phyloP scores from a whole-genome alignment of 2,329 filamentous ascomycete species.

The Penicillium psychrosexuale region DNA sequence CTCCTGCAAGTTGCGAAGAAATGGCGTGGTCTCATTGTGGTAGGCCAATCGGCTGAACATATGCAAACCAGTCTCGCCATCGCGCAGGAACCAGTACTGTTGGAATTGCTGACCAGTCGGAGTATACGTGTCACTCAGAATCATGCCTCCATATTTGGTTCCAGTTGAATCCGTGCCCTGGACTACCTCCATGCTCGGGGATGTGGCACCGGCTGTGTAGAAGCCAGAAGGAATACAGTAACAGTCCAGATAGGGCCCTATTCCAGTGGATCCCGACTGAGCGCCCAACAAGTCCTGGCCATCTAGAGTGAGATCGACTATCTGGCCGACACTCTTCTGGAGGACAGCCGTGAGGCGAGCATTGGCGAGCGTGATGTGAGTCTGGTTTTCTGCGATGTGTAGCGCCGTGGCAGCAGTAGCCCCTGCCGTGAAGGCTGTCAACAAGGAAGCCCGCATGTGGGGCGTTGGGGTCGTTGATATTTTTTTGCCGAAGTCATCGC shows the following conservation, averaged over 20 bases:
- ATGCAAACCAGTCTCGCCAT: conserved; percentile 62
- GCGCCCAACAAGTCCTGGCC: conserved; percentile 53
- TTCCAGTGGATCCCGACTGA: conserved; percentile 45
- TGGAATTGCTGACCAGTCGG: conserved; percentile 58
- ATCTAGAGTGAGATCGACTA: conserved; percentile 46
- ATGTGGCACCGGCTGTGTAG: conserved; percentile 56
- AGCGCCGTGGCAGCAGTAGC: conserved; percentile 16
- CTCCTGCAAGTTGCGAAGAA: conserved; percentile 59
- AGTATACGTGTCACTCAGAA: conserved; percentile 58
- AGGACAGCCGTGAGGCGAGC: conserved; percentile 46
- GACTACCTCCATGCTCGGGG: conserved; percentile 51
- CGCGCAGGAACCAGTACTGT: conserved; percentile 64
- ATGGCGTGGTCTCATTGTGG: conserved; percentile 55
- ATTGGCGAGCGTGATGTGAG: conserved; percentile 39
- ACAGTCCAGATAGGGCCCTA: conserved; percentile 61
- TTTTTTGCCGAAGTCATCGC: not conserved
- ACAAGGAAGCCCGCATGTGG: not conserved
- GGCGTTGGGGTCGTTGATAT: too few relatives aligned
- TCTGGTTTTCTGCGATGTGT: conserved; percentile 19
- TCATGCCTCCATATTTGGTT: conserved; percentile 56
- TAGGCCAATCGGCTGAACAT: conserved; percentile 61
- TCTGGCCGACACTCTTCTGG: conserved; percentile 43
- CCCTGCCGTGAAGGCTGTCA: not conserved
- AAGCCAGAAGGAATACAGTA: conserved; percentile 59
- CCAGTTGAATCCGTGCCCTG: conserved; percentile 51